These are phyloP conservation scores for Marasmius fiardii DNA, from an alignment of 1,284 basidiomycete genomes.

Conservation along the genomic window DNA sequence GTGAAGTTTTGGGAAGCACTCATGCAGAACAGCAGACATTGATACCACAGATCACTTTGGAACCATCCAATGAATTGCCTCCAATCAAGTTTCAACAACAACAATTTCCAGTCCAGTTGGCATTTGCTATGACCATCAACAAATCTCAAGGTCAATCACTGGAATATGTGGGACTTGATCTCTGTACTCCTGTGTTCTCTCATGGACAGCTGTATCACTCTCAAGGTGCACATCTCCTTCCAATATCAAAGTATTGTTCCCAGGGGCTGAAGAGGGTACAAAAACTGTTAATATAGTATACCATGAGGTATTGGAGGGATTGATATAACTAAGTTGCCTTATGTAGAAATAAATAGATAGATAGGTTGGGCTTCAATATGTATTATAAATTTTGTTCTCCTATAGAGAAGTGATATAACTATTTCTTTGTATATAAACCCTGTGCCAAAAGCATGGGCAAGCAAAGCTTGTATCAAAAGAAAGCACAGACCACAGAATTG, in stretches of 20 bases:
- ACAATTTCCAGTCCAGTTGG: conserved; percentile 31
- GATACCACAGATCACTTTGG: not conserved
- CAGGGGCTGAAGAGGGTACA: not conserved
- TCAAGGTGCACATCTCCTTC: conserved; percentile 19
- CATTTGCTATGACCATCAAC: conserved; percentile 36
- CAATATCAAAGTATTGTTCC: conserved; percentile 18
- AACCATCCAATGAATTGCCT: not conserved
- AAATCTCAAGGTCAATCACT: conserved; percentile 35
- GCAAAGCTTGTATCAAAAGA: no score
- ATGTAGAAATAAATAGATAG: no score
- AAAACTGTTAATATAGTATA: conserved; percentile 5
- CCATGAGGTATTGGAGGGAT: not conserved
- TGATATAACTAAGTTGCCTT: no score
- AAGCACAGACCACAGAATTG: no score
- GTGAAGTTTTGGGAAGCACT: not conserved
- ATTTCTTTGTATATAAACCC: no score
- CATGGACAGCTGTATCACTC: conserved; percentile 32
- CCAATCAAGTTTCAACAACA: conserved; percentile 15
- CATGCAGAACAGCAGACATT: not conserved
- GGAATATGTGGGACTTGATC: conserved; percentile 23
- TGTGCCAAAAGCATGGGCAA: no score
- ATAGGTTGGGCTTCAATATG: no score
- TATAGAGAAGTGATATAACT: no score
- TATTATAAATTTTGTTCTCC: no score
- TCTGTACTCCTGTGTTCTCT: conserved; percentile 26